Conservation (phyloP, 2,329 filamentous ascomycete genomes). For the Alternaria infectoria region DNA sequence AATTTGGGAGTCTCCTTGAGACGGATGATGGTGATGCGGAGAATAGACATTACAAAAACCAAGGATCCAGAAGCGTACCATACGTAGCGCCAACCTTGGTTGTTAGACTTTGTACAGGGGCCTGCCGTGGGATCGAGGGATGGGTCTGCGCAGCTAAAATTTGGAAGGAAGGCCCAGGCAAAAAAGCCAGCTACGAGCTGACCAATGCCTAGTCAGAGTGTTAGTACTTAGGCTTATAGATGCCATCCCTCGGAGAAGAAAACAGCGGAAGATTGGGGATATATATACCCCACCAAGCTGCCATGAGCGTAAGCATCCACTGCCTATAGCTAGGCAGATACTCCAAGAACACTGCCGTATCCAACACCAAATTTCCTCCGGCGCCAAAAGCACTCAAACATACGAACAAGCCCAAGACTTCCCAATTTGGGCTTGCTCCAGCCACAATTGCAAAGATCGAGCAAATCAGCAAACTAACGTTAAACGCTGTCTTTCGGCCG, state of each 20-base stretch:
- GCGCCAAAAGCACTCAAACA: slow-evolving; percentile 68
- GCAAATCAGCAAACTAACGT: slow-evolving; percentile 68
- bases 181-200: slow-evolving; percentile 61
- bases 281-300: slow-evolving; percentile 59
- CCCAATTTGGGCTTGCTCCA: slow-evolving; percentile 71
- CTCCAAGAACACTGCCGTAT: slow-evolving; percentile 66
- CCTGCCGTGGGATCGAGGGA: slow-evolving; percentile 43
- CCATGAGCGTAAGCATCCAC: slow-evolving; percentile 70
- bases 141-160: slow-evolving; percentile 55
- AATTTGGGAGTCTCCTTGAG: slow-evolving; percentile 65
- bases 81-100: slow-evolving; percentile 65
- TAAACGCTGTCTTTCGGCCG: slow-evolving; percentile 72
- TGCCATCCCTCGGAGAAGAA: background rate
- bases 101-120: slow-evolving; percentile 58
- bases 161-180: slow-evolving; percentile 61
- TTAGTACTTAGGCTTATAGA: background rate
- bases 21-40: slow-evolving; percentile 61
- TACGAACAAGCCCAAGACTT: slow-evolving; percentile 68
- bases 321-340: slow-evolving; percentile 65
- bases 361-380: slow-evolving; percentile 68
- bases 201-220: slow-evolving; percentile 49
- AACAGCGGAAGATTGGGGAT: background rate
- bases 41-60: slow-evolving; percentile 60
- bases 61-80: slow-evolving; percentile 61
- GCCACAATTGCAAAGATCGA: slow-evolving; percentile 68